Percentiles rank a stretch among this genome's conserved stretches.
Evolutionary conservation across 129 eudicot species (phyloP).

Genomic region (Tanacetum coccineum): DNA sequence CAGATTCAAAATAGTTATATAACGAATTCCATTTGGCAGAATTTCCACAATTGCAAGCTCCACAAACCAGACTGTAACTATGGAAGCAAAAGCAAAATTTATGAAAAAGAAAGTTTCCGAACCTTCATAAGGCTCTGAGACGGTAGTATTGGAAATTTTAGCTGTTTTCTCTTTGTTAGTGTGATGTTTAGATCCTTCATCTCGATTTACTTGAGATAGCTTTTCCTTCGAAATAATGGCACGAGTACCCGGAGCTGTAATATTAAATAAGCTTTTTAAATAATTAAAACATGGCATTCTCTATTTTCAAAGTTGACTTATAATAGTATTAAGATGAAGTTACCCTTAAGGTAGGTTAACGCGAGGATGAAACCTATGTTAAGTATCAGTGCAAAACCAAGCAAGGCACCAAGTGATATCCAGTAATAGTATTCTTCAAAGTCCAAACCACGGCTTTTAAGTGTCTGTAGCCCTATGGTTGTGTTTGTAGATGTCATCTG

Average conservation of each 20-base stretch:
- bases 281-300: neutral
- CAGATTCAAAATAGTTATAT: neutral
- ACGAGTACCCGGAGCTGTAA: constrained; percentile 60
- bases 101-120: neutral
- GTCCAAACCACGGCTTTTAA: constrained; percentile 1
- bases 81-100: too few relatives aligned
- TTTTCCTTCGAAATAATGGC: constrained; percentile 62
- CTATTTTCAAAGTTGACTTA: constrained; percentile 5
- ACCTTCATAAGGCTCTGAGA: constrained; percentile 36
- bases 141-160: neutral
- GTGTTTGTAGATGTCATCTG: constrained; percentile 1
- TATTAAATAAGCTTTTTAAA: neutral
- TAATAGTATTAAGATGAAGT: constrained; percentile 3
- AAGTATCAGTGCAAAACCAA: constrained; percentile 1
- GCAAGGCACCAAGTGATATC: constrained; percentile 13
- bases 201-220: constrained; percentile 36
- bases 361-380: constrained; percentile 9
- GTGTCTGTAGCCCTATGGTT: constrained; percentile 11
- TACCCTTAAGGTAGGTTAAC: constrained; percentile 12
- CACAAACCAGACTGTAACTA: too few relatives aligned
- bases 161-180: constrained; percentile 16
- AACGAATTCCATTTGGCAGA: constrained; percentile 6
- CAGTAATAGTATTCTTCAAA: constrained; percentile 9
- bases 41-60: neutral
- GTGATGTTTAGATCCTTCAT: constrained; percentile 23